Base-by-base conservation (phyloP, 371 early-diverging fungal genomes). In the Haplosporangium sp. region DNA sequence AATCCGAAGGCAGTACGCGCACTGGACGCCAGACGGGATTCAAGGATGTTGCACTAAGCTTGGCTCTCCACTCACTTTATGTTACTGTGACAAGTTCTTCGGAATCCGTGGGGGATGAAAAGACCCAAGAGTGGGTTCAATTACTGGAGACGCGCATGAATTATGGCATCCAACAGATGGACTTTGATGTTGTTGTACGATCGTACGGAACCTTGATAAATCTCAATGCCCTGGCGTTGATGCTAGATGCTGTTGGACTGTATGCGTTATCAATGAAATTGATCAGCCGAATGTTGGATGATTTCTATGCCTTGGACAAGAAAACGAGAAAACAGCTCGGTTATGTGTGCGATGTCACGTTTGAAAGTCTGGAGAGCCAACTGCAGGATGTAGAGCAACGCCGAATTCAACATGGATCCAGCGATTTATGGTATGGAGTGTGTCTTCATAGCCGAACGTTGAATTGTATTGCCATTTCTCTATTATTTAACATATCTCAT, bases 31-130 rank as follows among this genome's bases (percentile, higher is more conserved):
- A 61, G 10, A 9, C 20, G 64, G 58, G n/a, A 27, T 57, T 63
- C 5, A 65, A 40, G 20, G 65, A 56, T 4, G 42, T 63, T 17
- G 65, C 60, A 0, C 53, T 79, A 3, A 66, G 58, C 1, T 63
- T 74, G 4, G 72, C 65, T 10, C 37, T 79, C 20, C 81, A 79
- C 40, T 60, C 81, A 27, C 67, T 79, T 1, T 79, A 79, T 19
- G 19, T 61, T 9, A 44, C 66, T 9, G 72, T 67, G 1, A 68
- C 69, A 7, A 40, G 20, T 8, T 53, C 70, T 5, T 35, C 70
- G 1, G 58, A 19, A 10, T 35, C 42, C 11, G 35, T n/a, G 7
- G 42, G 59, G n/a, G 50, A 39, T 27, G 39, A 45, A 1, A 52
- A 38, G 9, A 48, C 15, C 9, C 69, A 68, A 0, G 69, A 62